Base-by-base conservation (phyloP, 306 rosid species). In the Vicia faba region DNA sequence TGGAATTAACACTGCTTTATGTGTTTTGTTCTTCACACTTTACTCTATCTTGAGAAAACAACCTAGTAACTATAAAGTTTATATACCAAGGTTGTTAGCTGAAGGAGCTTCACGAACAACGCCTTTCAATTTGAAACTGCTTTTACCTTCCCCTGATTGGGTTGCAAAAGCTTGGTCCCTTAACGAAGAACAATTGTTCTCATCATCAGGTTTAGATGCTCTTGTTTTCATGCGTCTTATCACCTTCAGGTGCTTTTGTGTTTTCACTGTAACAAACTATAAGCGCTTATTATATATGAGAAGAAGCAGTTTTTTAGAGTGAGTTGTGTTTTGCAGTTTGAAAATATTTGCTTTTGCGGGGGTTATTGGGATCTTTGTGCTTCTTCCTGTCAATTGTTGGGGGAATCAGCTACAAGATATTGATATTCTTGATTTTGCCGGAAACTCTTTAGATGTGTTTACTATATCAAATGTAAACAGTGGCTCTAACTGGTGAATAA, bases 61-160 rank as follows among this genome's bases (percentile, higher is more conserved):
- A 70, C 95, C 97, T 0, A 70, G 76, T 73, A 75, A 90, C 25
- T 82, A 84, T 74, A 81, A 83, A 41, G 89, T 93, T 29, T 93
- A 88, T 69, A 20, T 69, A 13, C 99, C 99, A 1, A 82, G 90
- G 13, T 36, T 86, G 75, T 64, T 93, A 46, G 90, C 82, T 2
- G 83, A 85, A 68, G 97, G 99, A 58, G 76, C 68, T 31, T 83
- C 84, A 19, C 56, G 49, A 44, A 73, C 59, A 51, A 78, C 68
- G 49, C 29, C 10, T 71, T 90, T 90, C 83, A 85, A 82, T 56
- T 67, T 93, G 0, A 96, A 85, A 74, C 76, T 93, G 68, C 76
- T 90, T 14, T 73, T 89, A 36, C 98, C 97, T 74, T 93, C 97
- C 13, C 62, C 96, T 13, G 83, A 81, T 57, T 92, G 96, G 96